A percentile compares a stretch with the other conserved stretches of the same genome.
These are phyloP conservation scores for Sanghuangporus sanghuang DNA, from an alignment of 1,284 basidiomycete species.

Conservation along the genomic window DNA sequence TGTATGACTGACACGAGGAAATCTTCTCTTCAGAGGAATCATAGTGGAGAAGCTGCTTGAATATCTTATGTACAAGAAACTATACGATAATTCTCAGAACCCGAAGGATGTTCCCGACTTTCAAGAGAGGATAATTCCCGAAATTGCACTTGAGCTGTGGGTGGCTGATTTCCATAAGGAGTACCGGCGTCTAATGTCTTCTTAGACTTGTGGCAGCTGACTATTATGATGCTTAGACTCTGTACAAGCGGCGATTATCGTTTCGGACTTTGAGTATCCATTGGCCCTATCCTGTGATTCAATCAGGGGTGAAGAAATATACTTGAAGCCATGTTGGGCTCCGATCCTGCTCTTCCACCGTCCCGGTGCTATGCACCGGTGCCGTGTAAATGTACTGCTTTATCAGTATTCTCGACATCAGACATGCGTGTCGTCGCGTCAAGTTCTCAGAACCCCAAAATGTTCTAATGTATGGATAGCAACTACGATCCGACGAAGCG, in stretches of 20 bases:
- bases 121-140: conserved; percentile 70
- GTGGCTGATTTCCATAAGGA: conserved; percentile 26
- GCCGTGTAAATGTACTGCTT: background rate
- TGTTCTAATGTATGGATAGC: background rate
- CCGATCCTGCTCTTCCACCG: no score
- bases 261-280: background rate
- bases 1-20: no score
- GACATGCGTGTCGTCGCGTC: background rate
- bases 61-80: conserved; percentile 74
- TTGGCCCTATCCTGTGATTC: background rate
- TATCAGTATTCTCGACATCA: background rate
- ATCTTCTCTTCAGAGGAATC: conserved; percentile 45
- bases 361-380: background rate
- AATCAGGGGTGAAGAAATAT: background rate
- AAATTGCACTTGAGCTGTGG: conserved; percentile 79
- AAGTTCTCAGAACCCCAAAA: background rate
- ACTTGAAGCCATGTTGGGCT: background rate
- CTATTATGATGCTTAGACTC: conserved; percentile 47
- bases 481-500: background rate
- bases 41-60: conserved; percentile 81
- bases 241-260: background rate
- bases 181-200: conserved; percentile 1
- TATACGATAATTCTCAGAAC: conserved; percentile 52
- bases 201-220: conserved; percentile 65
- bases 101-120: conserved; percentile 79